Evolutionary conservation across 768 basidiomycete species (phyloP).

Genomic region (Macrolepiota albuminosa): DNA sequence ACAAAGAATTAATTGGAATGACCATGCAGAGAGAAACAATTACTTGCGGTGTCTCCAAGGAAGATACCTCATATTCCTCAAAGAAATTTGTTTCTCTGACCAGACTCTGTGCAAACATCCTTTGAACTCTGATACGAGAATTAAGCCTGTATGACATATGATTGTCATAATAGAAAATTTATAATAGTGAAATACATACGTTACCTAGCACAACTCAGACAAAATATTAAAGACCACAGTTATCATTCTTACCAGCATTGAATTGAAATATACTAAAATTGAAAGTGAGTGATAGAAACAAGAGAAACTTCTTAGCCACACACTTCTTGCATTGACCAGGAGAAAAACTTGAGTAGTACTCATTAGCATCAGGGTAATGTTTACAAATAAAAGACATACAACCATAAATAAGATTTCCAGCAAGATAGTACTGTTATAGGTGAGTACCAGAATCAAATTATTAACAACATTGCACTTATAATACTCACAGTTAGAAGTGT

Average conservation of each 20-base stretch:
- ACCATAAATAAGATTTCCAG: not conserved
- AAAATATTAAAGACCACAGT: too few relatives aligned
- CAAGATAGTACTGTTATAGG: not conserved
- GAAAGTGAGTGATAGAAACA: not conserved
- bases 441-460: not conserved
- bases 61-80: not conserved
- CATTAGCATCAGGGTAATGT: not conserved
- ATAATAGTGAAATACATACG: not conserved
- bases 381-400: not conserved
- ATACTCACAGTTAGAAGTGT: not conserved
- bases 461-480: not conserved
- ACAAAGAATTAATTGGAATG: not conserved
- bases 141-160: not conserved
- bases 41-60: not conserved
- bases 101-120: not conserved
- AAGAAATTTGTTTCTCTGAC: not conserved
- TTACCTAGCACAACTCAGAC: not conserved
- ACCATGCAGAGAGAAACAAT: not conserved
- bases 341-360: not conserved
- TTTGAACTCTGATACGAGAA: not conserved
- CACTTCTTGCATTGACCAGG: not conserved
- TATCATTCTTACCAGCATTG: not conserved
- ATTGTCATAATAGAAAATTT: not conserved
- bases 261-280: not conserved
- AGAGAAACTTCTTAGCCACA: not conserved